A percentile compares a stretch with the other conserved stretches of the same genome.
Evolutionary conservation across 2,329 filamentous ascomycete species (phyloP).

Genomic region (Fusarium algeriense): DNA sequence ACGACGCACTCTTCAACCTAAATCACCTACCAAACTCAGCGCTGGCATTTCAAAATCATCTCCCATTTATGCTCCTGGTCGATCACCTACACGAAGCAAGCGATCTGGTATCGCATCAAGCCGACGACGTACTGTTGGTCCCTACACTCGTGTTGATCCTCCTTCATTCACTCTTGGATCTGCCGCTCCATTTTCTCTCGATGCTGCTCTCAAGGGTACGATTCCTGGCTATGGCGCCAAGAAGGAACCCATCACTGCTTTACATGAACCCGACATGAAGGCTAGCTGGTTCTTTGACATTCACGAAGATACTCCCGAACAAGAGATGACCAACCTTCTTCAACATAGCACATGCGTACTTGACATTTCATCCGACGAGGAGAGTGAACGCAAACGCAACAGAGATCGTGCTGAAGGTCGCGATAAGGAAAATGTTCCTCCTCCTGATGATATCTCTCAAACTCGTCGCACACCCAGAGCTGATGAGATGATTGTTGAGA

Average conservation of each 20-base stretch:
- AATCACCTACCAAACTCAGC: conserved; percentile 64
- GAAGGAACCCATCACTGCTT: conserved; percentile 43
- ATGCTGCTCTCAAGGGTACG: conserved; percentile 84
- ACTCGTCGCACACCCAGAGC: conserved; percentile 53
- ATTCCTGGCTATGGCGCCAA: conserved; percentile 69
- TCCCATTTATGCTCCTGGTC: conserved; percentile 76
- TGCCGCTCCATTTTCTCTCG: conserved; percentile 82
- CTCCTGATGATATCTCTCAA: conserved; percentile 73
- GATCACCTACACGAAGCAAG: conserved; percentile 81
- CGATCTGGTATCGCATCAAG: conserved; percentile 75
- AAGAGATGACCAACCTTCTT: conserved; percentile 92
- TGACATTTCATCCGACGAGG: conserved; percentile 91
- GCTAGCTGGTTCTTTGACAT: conserved; percentile 92
- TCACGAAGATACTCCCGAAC: conserved; percentile 89
- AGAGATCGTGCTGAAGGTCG: conserved; percentile 69
- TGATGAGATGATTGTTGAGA: conserved; percentile 72
- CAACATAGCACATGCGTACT: conserved; percentile 89
- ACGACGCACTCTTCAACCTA: conserved; percentile 64
- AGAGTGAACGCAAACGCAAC: conserved; percentile 68
- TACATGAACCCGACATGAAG: conserved; percentile 64
- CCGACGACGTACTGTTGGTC: conserved; percentile 73
- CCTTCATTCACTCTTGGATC: conserved; percentile 68
- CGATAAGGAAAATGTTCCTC: conserved; percentile 95
- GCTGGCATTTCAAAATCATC: conserved; percentile 61
- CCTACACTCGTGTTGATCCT: conserved; percentile 77